Evolutionary conservation across 768 basidiomycete species (phyloP).

Genomic region (Termitomyces sp.): DNA sequence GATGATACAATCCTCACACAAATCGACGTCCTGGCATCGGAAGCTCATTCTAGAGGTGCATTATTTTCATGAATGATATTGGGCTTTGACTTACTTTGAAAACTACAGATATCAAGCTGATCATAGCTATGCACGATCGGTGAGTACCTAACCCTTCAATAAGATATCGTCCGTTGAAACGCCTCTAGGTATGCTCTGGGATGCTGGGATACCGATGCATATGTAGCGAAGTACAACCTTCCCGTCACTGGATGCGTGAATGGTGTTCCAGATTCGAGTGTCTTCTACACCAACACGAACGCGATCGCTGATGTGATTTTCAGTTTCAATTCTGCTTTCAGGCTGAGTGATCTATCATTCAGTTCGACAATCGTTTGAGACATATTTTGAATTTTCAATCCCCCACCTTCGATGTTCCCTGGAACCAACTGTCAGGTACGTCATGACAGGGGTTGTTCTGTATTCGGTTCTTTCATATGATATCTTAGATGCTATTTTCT

Average conservation of each 20-base stretch:
- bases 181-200: slow-evolving; percentile 20
- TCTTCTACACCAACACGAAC: slow-evolving; percentile 22
- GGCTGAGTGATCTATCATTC: neutral
- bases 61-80: neutral
- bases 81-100: neutral
- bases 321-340: neutral
- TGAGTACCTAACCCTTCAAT: neutral
- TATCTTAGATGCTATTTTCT: slow-evolving; percentile 22
- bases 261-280: slow-evolving; percentile 25
- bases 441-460: neutral
- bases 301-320: slow-evolving; percentile 22
- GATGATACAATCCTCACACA: slow-evolving; percentile 22
- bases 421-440: slow-evolving; percentile 22
- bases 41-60: slow-evolving; percentile 22
- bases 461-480: no score
- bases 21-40: slow-evolving; percentile 22
- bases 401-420: slow-evolving; percentile 22
- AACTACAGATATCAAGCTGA: slow-evolving; percentile 22
- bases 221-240: slow-evolving; percentile 22
- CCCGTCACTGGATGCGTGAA: slow-evolving; percentile 21
- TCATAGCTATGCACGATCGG: slow-evolving; percentile 27
- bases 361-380: slow-evolving; percentile 24
- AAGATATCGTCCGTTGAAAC: neutral
- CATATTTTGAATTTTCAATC: slow-evolving; percentile 26
- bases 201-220: slow-evolving; percentile 26